Conservation (phyloP, 2,329 filamentous ascomycete genomes). For the Ophiocordyceps robertsii region DNA sequence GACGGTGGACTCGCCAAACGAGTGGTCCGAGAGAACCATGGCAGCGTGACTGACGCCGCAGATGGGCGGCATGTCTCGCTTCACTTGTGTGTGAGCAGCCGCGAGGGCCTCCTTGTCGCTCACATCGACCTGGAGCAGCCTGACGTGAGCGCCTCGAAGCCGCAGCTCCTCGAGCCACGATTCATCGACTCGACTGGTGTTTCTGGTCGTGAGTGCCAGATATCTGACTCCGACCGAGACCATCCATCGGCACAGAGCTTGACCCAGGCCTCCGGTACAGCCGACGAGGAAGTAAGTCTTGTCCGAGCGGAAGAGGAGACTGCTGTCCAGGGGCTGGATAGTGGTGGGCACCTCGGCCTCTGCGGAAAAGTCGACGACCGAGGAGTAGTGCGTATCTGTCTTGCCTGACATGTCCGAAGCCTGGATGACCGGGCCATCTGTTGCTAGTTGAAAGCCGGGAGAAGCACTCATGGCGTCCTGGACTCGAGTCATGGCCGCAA, state of each 20-base stretch:
- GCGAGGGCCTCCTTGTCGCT: constrained; percentile 2
- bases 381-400: not conserved
- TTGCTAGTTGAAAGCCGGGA: not conserved
- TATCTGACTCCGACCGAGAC: constrained; percentile 19
- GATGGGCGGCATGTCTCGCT: constrained; percentile 17
- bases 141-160: constrained; percentile 1
- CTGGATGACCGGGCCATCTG: not conserved
- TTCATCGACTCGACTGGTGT: constrained; percentile 19
- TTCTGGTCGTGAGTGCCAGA: constrained; percentile 22
- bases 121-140: constrained; percentile 4
- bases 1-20: constrained; percentile 14
- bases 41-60: constrained; percentile 28
- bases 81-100: constrained; percentile 6
- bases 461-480: not conserved
- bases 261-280: constrained; percentile 19
- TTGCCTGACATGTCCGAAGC: not conserved
- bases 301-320: constrained; percentile 9
- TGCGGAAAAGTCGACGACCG: not conserved
- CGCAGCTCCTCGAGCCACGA: constrained; percentile 10
- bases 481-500: not conserved
- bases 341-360: not conserved
- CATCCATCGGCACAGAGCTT: constrained; percentile 26
- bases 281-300: constrained; percentile 20
- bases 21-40: constrained; percentile 26
- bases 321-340: not conserved